Percentiles rank a stretch among this genome's conserved stretches.
Conservation (phyloP, 1,284 basidiomycete genomes). For the Papiliotrema fonsecae region DNA sequence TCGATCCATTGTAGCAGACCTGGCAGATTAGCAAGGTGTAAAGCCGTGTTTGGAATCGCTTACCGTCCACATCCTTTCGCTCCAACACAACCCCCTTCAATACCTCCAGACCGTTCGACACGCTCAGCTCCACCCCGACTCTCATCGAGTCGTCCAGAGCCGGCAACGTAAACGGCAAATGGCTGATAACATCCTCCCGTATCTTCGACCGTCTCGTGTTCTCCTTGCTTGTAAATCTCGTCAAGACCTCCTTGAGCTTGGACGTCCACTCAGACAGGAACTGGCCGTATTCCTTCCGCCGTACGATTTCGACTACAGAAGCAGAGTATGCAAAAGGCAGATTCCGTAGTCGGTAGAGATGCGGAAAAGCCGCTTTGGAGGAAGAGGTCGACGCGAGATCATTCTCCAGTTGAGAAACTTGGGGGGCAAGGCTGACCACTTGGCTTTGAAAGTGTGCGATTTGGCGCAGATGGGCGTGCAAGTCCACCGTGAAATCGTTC, state of each 20-base stretch:
- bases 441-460: slow-evolving; percentile 72
- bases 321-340: slow-evolving; percentile 92
- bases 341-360: slow-evolving; percentile 79
- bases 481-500: slow-evolving; percentile 72
- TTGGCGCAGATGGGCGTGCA: slow-evolving; percentile 60
- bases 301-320: slow-evolving; percentile 82
- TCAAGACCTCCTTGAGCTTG: slow-evolving; percentile 73
- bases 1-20: slow-evolving; percentile 64
- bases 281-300: slow-evolving; percentile 80
- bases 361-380: slow-evolving; percentile 69
- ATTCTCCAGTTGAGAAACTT: slow-evolving; percentile 60
- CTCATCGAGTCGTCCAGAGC: slow-evolving; percentile 22
- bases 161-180: slow-evolving; percentile 68
- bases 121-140: slow-evolving; percentile 70
- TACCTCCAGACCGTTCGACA: slow-evolving; percentile 51
- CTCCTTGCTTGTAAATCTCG: slow-evolving; percentile 65
- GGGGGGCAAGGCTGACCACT: slow-evolving; percentile 63
- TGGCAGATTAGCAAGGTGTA: slow-evolving; percentile 9
- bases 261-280: slow-evolving; percentile 69
- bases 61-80: slow-evolving; percentile 67
- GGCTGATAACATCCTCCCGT: slow-evolving; percentile 68
- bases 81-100: slow-evolving; percentile 52
- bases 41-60: slow-evolving; percentile 25
- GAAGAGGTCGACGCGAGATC: slow-evolving; percentile 50
- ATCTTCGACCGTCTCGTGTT: slow-evolving; percentile 70